Conservation (phyloP, 164 flowering plant genomes). For the Sedum album region DNA sequence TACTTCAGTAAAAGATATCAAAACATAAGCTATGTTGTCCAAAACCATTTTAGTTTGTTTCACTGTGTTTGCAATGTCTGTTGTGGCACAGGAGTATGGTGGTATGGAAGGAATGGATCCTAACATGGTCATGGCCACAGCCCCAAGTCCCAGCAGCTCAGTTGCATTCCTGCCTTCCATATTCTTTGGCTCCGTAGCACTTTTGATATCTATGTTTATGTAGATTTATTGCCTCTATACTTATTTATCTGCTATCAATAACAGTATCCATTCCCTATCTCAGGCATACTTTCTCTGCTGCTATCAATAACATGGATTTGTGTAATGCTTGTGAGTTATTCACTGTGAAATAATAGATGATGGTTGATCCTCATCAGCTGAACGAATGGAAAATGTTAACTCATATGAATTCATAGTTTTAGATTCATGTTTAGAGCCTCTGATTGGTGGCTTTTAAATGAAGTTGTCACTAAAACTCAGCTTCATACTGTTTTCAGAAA, state of each 20-base stretch:
- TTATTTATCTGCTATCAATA: no score
- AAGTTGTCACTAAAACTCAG: neutral
- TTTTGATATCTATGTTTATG: neutral
- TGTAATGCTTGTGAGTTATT: neutral
- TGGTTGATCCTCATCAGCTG: neutral
- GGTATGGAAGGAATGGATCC: neutral
- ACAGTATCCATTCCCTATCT: neutral
- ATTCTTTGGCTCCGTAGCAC: neutral
- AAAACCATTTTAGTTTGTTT: neutral
- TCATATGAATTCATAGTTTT: no score
- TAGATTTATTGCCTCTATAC: neutral
- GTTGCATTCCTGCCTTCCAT: neutral
- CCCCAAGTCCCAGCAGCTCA: conserved; percentile 6
- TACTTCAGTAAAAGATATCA: neutral
- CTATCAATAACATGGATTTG: no score
- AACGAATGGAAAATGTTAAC: no score
- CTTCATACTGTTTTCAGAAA: neutral
- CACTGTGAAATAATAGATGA: neutral
- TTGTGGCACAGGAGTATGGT: conserved; percentile 6
- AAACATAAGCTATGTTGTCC: neutral
- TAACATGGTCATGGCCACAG: conserved; percentile 1
- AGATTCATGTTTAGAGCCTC: no score
- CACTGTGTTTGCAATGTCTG: neutral
- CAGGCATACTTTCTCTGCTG: neutral
- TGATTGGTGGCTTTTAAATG: no score